phyloP scores from a whole-genome alignment of 352 stramenopile species.

The Pythium insidiosum region DNA sequence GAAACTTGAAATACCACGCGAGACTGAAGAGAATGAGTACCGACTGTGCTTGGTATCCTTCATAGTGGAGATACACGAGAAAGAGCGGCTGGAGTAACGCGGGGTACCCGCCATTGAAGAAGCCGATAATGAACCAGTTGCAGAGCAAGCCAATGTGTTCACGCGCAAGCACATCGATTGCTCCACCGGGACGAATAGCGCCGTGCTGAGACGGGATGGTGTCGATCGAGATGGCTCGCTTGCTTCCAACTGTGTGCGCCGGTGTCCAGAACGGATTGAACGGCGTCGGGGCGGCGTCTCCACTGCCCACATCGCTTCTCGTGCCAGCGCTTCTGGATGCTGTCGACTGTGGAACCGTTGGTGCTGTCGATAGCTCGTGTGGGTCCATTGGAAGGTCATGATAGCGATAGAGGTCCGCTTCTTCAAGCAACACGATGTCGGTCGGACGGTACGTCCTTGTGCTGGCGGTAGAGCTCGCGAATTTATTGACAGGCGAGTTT shows the following conservation, averaged over 20 bases:
- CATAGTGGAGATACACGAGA: constrained; percentile 12
- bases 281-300: background rate
- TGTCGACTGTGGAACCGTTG: no score
- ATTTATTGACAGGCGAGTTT: no score
- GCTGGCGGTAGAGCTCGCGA: no score
- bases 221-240: constrained; percentile 1
- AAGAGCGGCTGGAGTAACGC: constrained; percentile 16
- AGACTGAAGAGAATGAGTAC: constrained; percentile 1
- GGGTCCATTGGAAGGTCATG: background rate
- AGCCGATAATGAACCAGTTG: constrained; percentile 18
- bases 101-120: constrained; percentile 15
- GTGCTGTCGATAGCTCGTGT: background rate
- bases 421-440: constrained; percentile 12
- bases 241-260: background rate
- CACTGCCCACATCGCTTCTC: background rate
- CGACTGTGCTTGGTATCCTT: constrained; percentile 1
- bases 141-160: constrained; percentile 14
- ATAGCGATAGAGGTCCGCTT: constrained; percentile 11
- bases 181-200: constrained; percentile 5
- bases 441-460: no score
- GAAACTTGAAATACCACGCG: constrained; percentile 19
- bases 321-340: no score
- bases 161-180: background rate
- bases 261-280: constrained; percentile 1
- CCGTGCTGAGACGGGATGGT: constrained; percentile 3